Evolutionary conservation across 768 basidiomycete species (phyloP).

Genomic region (Pleurotus djamor): DNA sequence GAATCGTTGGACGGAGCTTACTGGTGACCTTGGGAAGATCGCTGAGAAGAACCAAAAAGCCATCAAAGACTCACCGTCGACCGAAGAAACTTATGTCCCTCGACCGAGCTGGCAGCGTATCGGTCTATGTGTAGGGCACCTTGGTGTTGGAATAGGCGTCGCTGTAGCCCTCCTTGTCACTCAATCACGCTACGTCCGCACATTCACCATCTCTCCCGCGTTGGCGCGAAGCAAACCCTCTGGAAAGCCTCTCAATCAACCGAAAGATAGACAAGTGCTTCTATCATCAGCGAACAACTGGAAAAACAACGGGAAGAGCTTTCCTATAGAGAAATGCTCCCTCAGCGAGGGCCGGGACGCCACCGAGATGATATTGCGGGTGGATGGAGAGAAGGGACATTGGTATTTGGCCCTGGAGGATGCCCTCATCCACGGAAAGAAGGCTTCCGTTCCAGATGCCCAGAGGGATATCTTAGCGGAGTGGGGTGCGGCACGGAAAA

Average conservation of each 20-base stretch:
- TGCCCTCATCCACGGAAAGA: conserved; percentile 21
- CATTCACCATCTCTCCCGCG: conserved; percentile 22
- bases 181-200: conserved; percentile 28
- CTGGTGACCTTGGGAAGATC: conserved; percentile 18
- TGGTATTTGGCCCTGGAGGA: conserved; percentile 29
- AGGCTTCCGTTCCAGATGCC: conserved; percentile 15
- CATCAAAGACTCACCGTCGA: background rate
- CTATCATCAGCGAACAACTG: conserved; percentile 29
- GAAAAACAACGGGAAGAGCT: conserved; percentile 19
- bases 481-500: conserved; percentile 19
- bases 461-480: conserved; percentile 21
- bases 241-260: conserved; percentile 7
- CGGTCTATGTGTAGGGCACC: conserved; percentile 24
- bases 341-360: conserved; percentile 27
- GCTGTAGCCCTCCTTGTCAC: conserved; percentile 25
- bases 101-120: conserved; percentile 32
- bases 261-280: conserved; percentile 21
- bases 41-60: conserved; percentile 12
- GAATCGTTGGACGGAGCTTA: conserved; percentile 27
- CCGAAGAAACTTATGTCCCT: conserved; percentile 9
- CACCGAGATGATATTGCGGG: conserved; percentile 27
- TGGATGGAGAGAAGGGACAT: conserved; percentile 25
- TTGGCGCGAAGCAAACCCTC: background rate
- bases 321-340: conserved; percentile 22
- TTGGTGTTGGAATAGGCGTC: conserved; percentile 24